These are phyloP conservation scores for Pseudogymnoascus sp. DNA, from an alignment of 2,329 filamentous ascomycete species.

Conservation along the genomic window DNA sequence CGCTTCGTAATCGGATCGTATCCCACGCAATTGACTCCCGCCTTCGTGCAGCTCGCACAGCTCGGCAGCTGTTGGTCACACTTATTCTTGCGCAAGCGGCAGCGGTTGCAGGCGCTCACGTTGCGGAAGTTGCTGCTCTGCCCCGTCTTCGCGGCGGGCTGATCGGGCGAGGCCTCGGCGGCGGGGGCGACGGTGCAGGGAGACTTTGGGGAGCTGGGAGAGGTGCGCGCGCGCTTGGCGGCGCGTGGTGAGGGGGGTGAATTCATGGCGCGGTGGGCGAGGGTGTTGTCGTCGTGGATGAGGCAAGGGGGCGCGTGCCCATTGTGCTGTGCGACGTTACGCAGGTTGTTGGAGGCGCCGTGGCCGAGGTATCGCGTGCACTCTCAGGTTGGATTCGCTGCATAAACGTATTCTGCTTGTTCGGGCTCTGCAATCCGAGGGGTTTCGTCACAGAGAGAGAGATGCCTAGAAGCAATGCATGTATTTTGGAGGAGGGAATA, in stretches of 20 bases:
- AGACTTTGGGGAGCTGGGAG: not conserved
- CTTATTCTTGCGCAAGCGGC: constrained; percentile 83
- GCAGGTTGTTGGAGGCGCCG: not conserved
- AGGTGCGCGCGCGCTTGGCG: not conserved
- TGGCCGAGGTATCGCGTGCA: not conserved
- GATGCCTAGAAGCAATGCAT: not conserved
- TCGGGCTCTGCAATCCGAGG: not conserved
- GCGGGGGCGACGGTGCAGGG: not conserved
- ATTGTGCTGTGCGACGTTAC: constrained; percentile 6
- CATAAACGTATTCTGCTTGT: not conserved
- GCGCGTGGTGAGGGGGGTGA: constrained; percentile 5
- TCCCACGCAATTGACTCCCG: constrained; percentile 82
- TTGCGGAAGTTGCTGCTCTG: constrained; percentile 68
- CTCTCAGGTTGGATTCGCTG: not conserved
- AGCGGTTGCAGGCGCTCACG: constrained; percentile 91
- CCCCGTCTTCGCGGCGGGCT: constrained; percentile 36
- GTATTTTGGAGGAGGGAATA: not conserved
- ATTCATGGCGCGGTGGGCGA: constrained; percentile 1
- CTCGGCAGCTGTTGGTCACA: constrained; percentile 90
- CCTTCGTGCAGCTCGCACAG: constrained; percentile 88
- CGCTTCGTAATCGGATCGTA: constrained; percentile 96
- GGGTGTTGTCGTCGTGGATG: not conserved
- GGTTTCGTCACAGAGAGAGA: not conserved
- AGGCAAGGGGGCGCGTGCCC: constrained; percentile 1
- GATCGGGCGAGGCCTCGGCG: not conserved